phyloP scores from a whole-genome alignment of 2,329 filamentous ascomycete species.

The Lachnellula occidentalis region DNA sequence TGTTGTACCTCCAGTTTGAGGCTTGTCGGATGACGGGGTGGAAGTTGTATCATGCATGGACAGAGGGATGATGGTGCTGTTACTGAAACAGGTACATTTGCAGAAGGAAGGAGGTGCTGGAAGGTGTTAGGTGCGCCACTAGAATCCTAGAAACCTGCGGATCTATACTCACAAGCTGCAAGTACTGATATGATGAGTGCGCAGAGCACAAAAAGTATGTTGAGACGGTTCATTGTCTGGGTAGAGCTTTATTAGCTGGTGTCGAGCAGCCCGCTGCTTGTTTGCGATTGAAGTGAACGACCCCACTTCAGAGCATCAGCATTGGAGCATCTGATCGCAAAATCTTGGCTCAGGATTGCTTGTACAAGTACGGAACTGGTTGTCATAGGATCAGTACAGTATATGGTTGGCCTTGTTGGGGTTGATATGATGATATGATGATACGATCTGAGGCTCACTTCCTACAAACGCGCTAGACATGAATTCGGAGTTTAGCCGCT shows the following conservation, averaged over 20 bases:
- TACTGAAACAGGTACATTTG: constrained; percentile 66
- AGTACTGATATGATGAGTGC: constrained; percentile 22
- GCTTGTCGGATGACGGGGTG: constrained; percentile 10
- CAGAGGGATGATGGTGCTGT: constrained; percentile 61
- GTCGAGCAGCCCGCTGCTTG: neutral
- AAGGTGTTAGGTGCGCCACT: constrained; percentile 20
- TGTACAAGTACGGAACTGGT: neutral
- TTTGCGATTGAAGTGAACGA: neutral
- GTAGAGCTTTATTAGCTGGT: neutral
- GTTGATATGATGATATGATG: neutral
- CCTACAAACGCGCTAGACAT: neutral
- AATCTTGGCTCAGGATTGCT: neutral
- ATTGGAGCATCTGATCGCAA: neutral
- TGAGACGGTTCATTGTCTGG: constrained; percentile 17
- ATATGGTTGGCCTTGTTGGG: neutral
- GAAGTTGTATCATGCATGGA: constrained; percentile 29
- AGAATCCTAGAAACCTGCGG: neutral
- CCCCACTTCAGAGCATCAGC: neutral
- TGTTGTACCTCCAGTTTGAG: constrained; percentile 35
- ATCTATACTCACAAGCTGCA: constrained; percentile 24
- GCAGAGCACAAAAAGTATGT: constrained; percentile 19
- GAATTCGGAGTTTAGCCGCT: constrained; percentile 2
- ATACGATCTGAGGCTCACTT: too few relatives aligned
- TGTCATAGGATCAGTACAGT: neutral
- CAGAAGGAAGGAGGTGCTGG: constrained; percentile 59